phyloP scores from a whole-genome alignment of 495 filamentous ascomycete genomes.

The Penicillium mononematosum region DNA sequence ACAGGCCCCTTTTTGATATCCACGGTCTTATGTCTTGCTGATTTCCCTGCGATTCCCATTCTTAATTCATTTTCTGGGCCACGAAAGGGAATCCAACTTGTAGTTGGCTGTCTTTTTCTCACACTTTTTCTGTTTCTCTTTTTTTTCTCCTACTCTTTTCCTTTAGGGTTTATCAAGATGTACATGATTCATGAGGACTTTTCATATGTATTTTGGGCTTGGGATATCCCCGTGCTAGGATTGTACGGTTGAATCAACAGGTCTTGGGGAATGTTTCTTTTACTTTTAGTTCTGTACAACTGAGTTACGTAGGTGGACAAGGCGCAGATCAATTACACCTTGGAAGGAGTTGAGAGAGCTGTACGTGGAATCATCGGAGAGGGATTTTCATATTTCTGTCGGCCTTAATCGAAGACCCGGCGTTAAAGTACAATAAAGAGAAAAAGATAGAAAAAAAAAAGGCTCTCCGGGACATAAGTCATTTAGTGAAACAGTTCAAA shows the following conservation, averaged over 20 bases:
- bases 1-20: conserved; percentile 3
- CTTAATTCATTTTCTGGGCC: not conserved
- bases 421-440: conserved; percentile 18
- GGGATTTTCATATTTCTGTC: not conserved
- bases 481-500: conserved; percentile 3
- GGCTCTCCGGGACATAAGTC: conserved; percentile 11
- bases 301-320: not conserved
- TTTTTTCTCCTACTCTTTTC: conserved; percentile 2
- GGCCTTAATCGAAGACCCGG: conserved; percentile 1
- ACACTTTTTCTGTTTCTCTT: conserved; percentile 3
- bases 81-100: not conserved
- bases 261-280: conserved; percentile 4
- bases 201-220: conserved; percentile 14
- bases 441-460: not conserved
- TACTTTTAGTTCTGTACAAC: not conserved
- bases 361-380: not conserved
- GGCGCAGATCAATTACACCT: not conserved
- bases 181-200: conserved; percentile 12
- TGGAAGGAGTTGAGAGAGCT: not conserved
- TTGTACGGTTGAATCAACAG: conserved; percentile 3
- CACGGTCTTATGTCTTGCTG: not conserved
- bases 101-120: not conserved
- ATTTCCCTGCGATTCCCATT: not conserved
- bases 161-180: conserved; percentile 10
- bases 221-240: not conserved